A percentile compares a stretch with the other conserved stretches of the same genome.
Evolutionary conservation across 2,329 filamentous ascomycete species (phyloP).

Genomic region (Fusarium sp.): DNA sequence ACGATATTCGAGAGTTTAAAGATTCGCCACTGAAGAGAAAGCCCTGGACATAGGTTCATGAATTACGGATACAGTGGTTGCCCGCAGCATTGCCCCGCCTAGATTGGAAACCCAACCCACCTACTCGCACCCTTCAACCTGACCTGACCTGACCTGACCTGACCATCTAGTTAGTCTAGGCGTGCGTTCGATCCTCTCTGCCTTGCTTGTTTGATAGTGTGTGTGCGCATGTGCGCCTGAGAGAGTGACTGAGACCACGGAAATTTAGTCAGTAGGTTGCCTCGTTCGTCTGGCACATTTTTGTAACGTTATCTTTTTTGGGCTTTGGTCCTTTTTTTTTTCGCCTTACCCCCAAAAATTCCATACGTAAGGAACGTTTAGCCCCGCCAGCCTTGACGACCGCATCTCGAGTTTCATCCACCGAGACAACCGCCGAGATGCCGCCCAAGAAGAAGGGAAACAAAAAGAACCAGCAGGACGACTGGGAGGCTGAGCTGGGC

Average conservation of each 20-base stretch:
- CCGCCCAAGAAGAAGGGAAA: slow-evolving; percentile 92
- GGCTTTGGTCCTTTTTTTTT: slow-evolving; percentile 14
- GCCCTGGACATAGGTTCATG: background rate
- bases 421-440: slow-evolving; percentile 64
- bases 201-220: slow-evolving; percentile 2
- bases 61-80: slow-evolving; percentile 13
- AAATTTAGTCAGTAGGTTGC: slow-evolving; percentile 12
- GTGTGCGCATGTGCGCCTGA: background rate
- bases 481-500: slow-evolving; percentile 94
- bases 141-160: background rate
- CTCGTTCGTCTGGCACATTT: slow-evolving; percentile 26
- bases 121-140: slow-evolving; percentile 20
- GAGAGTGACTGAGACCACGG: slow-evolving; percentile 12
- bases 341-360: slow-evolving; percentile 13
- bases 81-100: slow-evolving; percentile 33
- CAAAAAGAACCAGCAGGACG: slow-evolving; percentile 82
- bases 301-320: slow-evolving; percentile 11
- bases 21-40: slow-evolving; percentile 39
- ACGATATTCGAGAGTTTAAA: slow-evolving; percentile 14
- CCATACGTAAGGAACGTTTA: slow-evolving; percentile 14
- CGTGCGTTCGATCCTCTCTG: slow-evolving; percentile 1
- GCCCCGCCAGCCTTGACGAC: slow-evolving; percentile 30
- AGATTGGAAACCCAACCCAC: slow-evolving; percentile 23
- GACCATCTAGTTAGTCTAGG: slow-evolving; percentile 10
- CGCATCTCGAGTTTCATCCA: slow-evolving; percentile 31